Evolutionary conservation across 257 asterid genomes (phyloP), one percentile per base, ranked within the genome.

Genomic region (Vinca minor): DNA sequence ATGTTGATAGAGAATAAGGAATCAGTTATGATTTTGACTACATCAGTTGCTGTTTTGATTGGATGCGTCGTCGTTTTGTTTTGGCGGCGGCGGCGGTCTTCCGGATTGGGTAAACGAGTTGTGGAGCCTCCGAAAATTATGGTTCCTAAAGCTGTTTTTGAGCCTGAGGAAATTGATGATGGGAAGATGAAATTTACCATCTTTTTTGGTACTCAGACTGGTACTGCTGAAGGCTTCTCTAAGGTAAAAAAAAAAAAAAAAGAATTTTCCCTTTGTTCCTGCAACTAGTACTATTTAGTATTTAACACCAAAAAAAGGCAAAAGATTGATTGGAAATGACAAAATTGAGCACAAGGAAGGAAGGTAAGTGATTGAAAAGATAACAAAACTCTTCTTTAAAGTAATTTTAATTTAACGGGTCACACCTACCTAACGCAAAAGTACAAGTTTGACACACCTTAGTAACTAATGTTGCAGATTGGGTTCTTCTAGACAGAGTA

Each of bases 191-290:
- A 75, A 60, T 90, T 93, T 63, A 73, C 99, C 74, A 79, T 93
- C 71, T 86, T 93, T 76, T 93, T 73, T 23, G 99, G 99, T 5
- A 93, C 99, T 4, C 97, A 93, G 78, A 93, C 97, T 49, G 97
- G 99, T 54, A 93, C 99, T 18, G 99, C 99, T 42, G 99, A 93
- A 74, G 96, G 99, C 66, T 93, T 89, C 71, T 97, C 97, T n/a
- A 93, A 93, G 97, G 98, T 89, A n/a, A n/a, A n/a, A n/a, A n/a
- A n/a, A n/a, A n/a, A n/a, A n/a, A n/a, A n/a, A n/a, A n/a, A n/a
- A n/a, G n/a, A n/a, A n/a, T n/a, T n/a, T n/a, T n/a, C n/a, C n/a
- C n/a, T n/a, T n/a, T n/a, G n/a, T n/a, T n/a, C n/a, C n/a, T n/a
- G n/a, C n/a, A n/a, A n/a, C n/a, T n/a, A n/a, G n/a, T n/a, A n/a